Evolutionary conservation across 192 early-diverging fungal genomes (phyloP), one percentile per base, ranked within the genome.

Genomic region (Entomortierella beljakovae): DNA sequence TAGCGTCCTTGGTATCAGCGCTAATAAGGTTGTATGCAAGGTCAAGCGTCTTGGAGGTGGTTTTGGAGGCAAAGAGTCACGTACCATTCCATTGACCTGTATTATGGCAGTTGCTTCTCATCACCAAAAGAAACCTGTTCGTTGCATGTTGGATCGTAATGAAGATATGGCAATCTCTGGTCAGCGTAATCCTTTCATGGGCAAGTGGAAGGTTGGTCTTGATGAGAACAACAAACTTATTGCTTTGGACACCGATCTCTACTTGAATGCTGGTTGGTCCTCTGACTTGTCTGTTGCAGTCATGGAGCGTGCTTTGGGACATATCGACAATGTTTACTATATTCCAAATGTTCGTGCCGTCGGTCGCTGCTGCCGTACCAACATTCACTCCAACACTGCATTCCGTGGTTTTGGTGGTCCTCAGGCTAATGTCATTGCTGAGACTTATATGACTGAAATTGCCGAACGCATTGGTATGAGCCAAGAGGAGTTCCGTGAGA

Each of bases 11-110:
- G 94, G 93, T 11, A 82, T 94, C 62, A 83, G 88, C 0, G 81
- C 87, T 11, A 91, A 90, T 76, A 90, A 89, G 63, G 64, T 96
- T 53, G 83, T 89, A 46, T 89, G 88, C 72, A 89, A 89, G 37
- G 92, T 94, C 52, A 95, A 94, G 85, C 90, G 95, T 50, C 66
- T 96, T 49, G 95, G 95, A 58, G 95, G 95, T 48, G 95, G 93
- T 16, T 96, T 96, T 73, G 95, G 95, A 57, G 95, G 92, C 56
- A 92, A 92, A 58, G 87, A 91, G 62, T 85, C 87, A 43, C 85
- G 93, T n/a, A 86, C 91, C 3, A 84, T 87, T 25, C 85, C 88
- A 46, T 68, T 96, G 20, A 60, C 89, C 28, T 85, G 88, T 10
- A 89, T 87, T 32, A 74, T 92, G 32, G 85, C 93, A 2, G 85